phyloP scores from a whole-genome alignment of 2,329 filamentous ascomycete species.

The Penicillium sp. region DNA sequence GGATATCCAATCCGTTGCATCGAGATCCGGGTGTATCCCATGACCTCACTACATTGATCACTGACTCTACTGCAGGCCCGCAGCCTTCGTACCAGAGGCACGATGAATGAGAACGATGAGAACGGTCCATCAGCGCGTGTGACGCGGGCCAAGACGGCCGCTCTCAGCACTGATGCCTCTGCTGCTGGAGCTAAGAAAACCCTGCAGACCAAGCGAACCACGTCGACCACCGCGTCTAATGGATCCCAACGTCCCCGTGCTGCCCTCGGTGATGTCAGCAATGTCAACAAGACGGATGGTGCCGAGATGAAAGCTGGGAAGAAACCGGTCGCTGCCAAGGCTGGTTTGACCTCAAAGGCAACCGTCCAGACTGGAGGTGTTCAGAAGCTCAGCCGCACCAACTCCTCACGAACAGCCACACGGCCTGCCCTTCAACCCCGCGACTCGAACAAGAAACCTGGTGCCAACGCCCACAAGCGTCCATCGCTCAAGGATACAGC shows the following conservation, averaged over 20 bases:
- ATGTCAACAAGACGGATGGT: slow-evolving; percentile 70
- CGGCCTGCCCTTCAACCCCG: slow-evolving; percentile 59
- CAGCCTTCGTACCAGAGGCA: slow-evolving; percentile 68
- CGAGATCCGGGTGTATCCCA: neutral
- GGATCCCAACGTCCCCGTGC: slow-evolving; percentile 69
- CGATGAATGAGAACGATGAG: slow-evolving; percentile 93
- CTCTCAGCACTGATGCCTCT: slow-evolving; percentile 49
- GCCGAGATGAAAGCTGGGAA: slow-evolving; percentile 65
- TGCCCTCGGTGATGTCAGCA: slow-evolving; percentile 91
- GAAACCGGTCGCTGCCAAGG: slow-evolving; percentile 65
- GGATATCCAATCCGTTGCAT: neutral
- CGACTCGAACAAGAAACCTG: slow-evolving; percentile 62
- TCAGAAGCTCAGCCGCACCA: slow-evolving; percentile 65
- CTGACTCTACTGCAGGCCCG: slow-evolving; percentile 55
- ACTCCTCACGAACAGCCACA: slow-evolving; percentile 55
- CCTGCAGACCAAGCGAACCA: slow-evolving; percentile 68
- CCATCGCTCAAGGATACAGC: slow-evolving; percentile 59
- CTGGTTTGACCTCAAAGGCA: slow-evolving; percentile 73
- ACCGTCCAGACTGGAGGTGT: slow-evolving; percentile 74
- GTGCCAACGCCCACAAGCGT: slow-evolving; percentile 62
- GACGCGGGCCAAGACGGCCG: slow-evolving; percentile 88
- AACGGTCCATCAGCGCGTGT: slow-evolving; percentile 77
- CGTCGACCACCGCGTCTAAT: slow-evolving; percentile 48
- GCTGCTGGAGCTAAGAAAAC: slow-evolving; percentile 65
- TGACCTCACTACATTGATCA: slow-evolving; percentile 2